Base-by-base conservation (phyloP, 192 early-diverging fungal species). In the Coemansia javaensis region DNA sequence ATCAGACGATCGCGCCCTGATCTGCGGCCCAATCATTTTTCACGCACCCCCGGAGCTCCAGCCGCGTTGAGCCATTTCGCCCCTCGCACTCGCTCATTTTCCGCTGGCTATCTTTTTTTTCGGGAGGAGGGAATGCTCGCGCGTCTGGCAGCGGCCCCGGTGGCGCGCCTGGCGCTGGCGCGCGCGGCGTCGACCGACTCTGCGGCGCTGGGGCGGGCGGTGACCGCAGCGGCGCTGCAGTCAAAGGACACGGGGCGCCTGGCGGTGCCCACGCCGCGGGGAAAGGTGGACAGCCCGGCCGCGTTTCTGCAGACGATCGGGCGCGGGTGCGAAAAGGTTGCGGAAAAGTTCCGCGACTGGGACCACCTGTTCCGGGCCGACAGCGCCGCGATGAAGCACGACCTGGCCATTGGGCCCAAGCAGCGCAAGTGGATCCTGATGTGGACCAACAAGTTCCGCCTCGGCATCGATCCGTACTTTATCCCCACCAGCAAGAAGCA, bases 371-470 rank as follows among this genome's bases (percentile, higher is more conserved):
- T 87, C 45, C 71, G 61, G 14, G 72, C 71, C 28, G 44, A 63
- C 27, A 59, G 78, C 10, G 16, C 18, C 4, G 68, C 53, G 25
- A 80, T 87, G 85, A 83, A 79, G 58, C 33, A 47, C 9, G 68
- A 77, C 15, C 44, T 85, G 77, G 77, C 69, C 0, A 69, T 87
- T 8, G 53, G 70, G 0, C 70, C 77, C 38, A 81, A 80, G 59
- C 77, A 83, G 49, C 77, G 82, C 59, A 83, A 79, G 60, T 87
- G 75, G 68, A 77, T 81, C 44, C 32, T 81, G 35, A 59, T 53
- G 47, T 81, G 79, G 79, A 58, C 59, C 9, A 69, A 81, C 48
- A 70, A 78, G 59, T 81, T 64, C 54, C 45, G 77, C 13, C 66
- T 76, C 9, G 80, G 80, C 9, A 70, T 79, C 17, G 62, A 79